These are phyloP conservation scores for Parietichytrium sp. DNA, from an alignment of 108 stramenopile genomes.

Conservation along the genomic window DNA sequence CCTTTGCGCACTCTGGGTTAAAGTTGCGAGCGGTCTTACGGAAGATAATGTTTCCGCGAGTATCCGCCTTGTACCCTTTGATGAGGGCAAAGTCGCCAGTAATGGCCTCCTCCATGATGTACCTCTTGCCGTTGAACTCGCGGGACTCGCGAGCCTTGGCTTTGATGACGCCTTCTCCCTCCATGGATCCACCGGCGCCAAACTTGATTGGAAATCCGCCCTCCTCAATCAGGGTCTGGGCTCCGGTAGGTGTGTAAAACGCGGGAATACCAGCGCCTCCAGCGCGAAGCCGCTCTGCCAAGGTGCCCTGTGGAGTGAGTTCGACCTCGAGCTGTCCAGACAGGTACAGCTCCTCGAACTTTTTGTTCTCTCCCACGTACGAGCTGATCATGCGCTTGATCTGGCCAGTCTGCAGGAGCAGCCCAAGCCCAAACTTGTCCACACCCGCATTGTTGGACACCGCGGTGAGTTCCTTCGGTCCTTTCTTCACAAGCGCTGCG, in stretches of 20 bases:
- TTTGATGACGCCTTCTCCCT: constrained; percentile 53
- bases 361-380: constrained; percentile 90
- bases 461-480: constrained; percentile 69
- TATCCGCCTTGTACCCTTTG: constrained; percentile 83
- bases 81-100: constrained; percentile 75
- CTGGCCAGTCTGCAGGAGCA: constrained; percentile 71
- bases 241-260: constrained; percentile 85
- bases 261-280: constrained; percentile 85
- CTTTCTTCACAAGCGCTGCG: constrained; percentile 40
- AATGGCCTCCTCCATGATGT: constrained; percentile 82
- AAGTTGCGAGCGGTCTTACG: constrained; percentile 80
- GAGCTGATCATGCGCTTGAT: constrained; percentile 77
- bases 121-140: constrained; percentile 69
- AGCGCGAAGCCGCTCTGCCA: constrained; percentile 76
- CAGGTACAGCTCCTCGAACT: constrained; percentile 79
- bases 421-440: constrained; percentile 75
- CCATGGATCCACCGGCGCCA: constrained; percentile 66
- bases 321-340: constrained; percentile 79
- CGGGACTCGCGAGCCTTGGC: constrained; percentile 64
- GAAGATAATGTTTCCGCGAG: constrained; percentile 85
- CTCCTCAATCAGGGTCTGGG: constrained; percentile 79
- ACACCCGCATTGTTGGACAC: constrained; percentile 79
- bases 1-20: constrained; percentile 85
- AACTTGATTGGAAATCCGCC: constrained; percentile 87
- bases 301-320: constrained; percentile 81